Base-by-base conservation (phyloP, 2,329 filamentous ascomycete genomes). In the Scleromitrula shiraiana region DNA sequence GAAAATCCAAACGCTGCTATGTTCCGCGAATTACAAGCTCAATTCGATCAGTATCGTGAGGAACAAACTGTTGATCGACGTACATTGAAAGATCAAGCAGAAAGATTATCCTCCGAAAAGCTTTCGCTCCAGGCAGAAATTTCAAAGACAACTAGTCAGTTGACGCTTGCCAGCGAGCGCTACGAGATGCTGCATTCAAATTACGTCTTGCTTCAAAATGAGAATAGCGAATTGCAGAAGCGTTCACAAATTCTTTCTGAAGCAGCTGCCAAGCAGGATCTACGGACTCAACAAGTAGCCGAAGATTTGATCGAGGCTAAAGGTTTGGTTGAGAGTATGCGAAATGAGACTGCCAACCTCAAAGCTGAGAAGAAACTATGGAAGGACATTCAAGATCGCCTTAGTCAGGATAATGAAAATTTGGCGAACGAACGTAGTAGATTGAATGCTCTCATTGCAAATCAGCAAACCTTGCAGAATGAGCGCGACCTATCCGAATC, bases 321-420 rank as follows among this genome's bases (percentile, higher is more conserved):
- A 63, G 85, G 85, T 26, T 70, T 91, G 44, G 73, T 86, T 3
- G 91, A 98, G 61, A 90, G 88, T 61, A 78, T 96, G 66, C 85
- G 89, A 44, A 89, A 88, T 55, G 93, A 98, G 64, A 88, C 83
- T 46, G 83, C 89, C 14, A 96, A 97, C 61, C 77, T 96, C 27
- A 95, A 95, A 65, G 90, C 91, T 0, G 91, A 97, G 67, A 95
- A 95, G 69, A 85, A 88, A 30, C 74, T 98, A 8, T 95, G 87
- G 85, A 95, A 93, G 70, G 88, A 85, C 48, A 95, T 96, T 27
- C 90, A 97, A 64, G 83, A 86, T 54, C 82, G 94, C 44, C 74
- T 97, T 36, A 85, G 80, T 53, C 88, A 93, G 59, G 90, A 97
- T 62, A 95, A 93, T 55, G 88, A 95, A 61, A 80, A 71, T 17